phyloP scores from a whole-genome alignment of 768 basidiomycete species.

The Lentinula raphanica region DNA sequence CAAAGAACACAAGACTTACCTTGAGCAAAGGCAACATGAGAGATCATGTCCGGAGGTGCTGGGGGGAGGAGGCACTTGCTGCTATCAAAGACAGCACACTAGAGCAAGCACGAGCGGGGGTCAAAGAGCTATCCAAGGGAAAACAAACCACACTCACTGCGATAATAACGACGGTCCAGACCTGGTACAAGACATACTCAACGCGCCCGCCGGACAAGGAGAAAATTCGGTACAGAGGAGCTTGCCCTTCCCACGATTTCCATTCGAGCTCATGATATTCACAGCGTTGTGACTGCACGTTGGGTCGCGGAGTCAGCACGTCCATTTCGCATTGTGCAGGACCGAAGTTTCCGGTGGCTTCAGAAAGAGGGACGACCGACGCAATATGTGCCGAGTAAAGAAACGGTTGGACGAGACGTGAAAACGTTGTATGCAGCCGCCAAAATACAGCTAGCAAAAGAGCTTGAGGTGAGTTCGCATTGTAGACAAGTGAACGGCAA shows the following conservation, averaged over 20 bases:
- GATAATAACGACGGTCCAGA: slow-evolving; percentile 22
- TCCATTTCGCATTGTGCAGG: neutral
- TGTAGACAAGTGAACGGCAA: neutral
- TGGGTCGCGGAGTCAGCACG: neutral
- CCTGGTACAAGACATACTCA: slow-evolving; percentile 20
- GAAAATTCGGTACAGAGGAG: slow-evolving; percentile 23
- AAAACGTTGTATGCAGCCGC: neutral
- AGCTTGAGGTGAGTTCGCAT: neutral
- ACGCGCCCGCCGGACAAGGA: slow-evolving; percentile 20
- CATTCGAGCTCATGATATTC: neutral
- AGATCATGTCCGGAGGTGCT: slow-evolving; percentile 22
- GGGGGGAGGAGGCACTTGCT: slow-evolving; percentile 18
- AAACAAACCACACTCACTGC: slow-evolving; percentile 22
- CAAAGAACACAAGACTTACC: slow-evolving; percentile 12
- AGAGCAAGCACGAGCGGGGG: slow-evolving; percentile 7
- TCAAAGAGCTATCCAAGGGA: slow-evolving; percentile 1
- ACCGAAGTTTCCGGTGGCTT: too few relatives aligned
- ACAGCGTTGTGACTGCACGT: neutral
- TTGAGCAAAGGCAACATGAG: slow-evolving; percentile 16
- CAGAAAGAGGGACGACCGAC: neutral
- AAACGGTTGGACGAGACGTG: neutral
- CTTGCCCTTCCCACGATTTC: slow-evolving; percentile 2
- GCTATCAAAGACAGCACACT: slow-evolving; percentile 8
- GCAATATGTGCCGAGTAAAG: neutral
- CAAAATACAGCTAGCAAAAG: neutral